Evolutionary conservation across 306 rosid species (phyloP), one percentile per base, ranked within the genome.

Genomic region (Castanopsis chinensis): DNA sequence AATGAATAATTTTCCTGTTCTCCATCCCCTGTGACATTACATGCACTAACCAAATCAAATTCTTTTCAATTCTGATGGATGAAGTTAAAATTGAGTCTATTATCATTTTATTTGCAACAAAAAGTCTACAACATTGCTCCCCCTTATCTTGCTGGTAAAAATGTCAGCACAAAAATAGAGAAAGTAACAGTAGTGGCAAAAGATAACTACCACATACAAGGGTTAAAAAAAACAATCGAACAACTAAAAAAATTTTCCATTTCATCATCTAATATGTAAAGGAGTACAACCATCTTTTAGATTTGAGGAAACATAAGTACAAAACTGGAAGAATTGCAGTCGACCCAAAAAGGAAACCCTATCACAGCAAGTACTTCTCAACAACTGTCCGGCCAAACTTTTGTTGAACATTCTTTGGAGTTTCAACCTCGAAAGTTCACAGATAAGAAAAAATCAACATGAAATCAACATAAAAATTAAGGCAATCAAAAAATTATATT

Each of bases 321-420:
- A 80, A 52, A 67, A 64, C 55, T 64, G 73, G 65, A 49, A 52
- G 78, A 65, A 82, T 68, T 71, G 61, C 72, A 59, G 58, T 74
- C 49, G 30, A 59, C 64, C 68, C n/a, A 72, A 49, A 67, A 20
- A 14, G 15, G 74, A 61, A 59, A 67, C 68, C 23, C 80, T 69
- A 76, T 88, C 84, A 94, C 80, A 91, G 78, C 71, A 94, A 80
- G 86, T 92, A 91, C 88, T 86, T 94, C 93, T 94, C 90, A 25
- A 92, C 97, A 75, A 94, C 97, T 33, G 99, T 92, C 72, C 97
- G 89, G 5, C 99, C 99, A 41, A 91, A 86, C 90, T 91, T 94
- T 76, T 91, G 92, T 91, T 92, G 95, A 49, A 91, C 90, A 81
- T 92, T 97, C 88, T 88, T 91, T 4, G 93, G 97, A 43, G 97